Conservation (phyloP, 257 asterid species). For the Avicennia marina region DNA sequence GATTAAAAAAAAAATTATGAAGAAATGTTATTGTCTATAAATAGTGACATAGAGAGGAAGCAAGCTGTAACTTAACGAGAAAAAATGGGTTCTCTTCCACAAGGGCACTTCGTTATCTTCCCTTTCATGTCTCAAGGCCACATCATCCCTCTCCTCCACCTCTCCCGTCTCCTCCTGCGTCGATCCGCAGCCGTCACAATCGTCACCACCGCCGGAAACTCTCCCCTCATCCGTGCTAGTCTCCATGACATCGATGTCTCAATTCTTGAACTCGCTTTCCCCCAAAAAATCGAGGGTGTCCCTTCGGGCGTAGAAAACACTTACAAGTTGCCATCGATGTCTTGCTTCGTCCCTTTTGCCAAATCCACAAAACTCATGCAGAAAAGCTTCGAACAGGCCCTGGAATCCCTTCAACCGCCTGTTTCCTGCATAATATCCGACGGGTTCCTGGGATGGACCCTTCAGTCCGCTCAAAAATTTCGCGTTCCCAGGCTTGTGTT, state of each 20-base stretch:
- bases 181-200: conserved; percentile 48
- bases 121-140: conserved; percentile 77
- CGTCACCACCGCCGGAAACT: conserved; percentile 61
- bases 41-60: no score
- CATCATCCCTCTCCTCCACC: conserved; percentile 70
- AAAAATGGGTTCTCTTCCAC: conserved; percentile 46
- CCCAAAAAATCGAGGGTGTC: conserved; percentile 35
- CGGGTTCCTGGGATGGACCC: conserved; percentile 59
- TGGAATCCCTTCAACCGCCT: conserved; percentile 34
- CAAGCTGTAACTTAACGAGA: no score
- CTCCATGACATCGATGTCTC: conserved; percentile 31
- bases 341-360: conserved; percentile 29
- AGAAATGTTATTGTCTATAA: no score
- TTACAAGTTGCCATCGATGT: conserved; percentile 42
- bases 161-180: conserved; percentile 53
- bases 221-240: conserved; percentile 29
- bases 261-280: conserved; percentile 58
- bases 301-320: conserved; percentile 70
- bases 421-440: conserved; percentile 55
- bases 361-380: conserved; percentile 49
- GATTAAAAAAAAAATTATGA: no score
- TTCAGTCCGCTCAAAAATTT: conserved; percentile 33
- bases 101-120: conserved; percentile 58
- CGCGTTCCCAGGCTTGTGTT: conserved; percentile 48
- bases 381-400: conserved; percentile 37